Base-by-base conservation (phyloP, 1,139 yeast genomes). In the Tardiomyces blankii region DNA sequence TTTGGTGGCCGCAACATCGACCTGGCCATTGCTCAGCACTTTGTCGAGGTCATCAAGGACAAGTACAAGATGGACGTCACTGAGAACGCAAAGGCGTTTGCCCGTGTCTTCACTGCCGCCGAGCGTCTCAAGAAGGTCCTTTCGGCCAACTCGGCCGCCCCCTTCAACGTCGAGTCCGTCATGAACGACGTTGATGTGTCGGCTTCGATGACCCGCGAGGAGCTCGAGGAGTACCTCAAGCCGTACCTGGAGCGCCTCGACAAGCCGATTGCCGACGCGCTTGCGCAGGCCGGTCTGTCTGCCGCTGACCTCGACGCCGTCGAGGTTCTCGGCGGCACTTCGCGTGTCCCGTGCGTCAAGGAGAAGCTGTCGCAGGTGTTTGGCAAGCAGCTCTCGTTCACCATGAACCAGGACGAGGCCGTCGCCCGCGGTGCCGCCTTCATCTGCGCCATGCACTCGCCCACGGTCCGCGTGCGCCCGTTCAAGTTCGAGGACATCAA, bases 401-500 rank as follows among this genome's bases (percentile, higher is more conserved):
- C 97, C 59, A 80, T 93, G 71, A 91, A 93, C 78, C 97, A 89
- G 74, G 99, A 91, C 66, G 99, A 91, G 77, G 96, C 98, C 53
- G 83, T 89, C 67, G 97, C 98, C 51, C 85, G 93, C 70, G 99
- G 99, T 75, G 94, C 95, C 59, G 96, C 99, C 47, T 93, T 91
- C 72, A 86, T 93, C 63, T 91, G 98, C 70, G 99, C 98, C 59
- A 86, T 89, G 72, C 97, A 89, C 77, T 91, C 98, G 28, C 98
- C 98, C 70, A 89, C 96, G 56, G 81, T 91, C 62, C 85, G 98
- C 74, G 98, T 93, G 48, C 84, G 97, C 72, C 96, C 96, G 59
- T 91, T 91, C 82, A 91, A 89, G 73, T 91, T 89, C 64, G 96
- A 91, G 74, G 99, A 91, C 68, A 73, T 82, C 66, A 89, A 89